These are phyloP conservation scores for Thymus quinquecostatus DNA, from an alignment of 257 asterid genomes.

Conservation along the genomic window DNA sequence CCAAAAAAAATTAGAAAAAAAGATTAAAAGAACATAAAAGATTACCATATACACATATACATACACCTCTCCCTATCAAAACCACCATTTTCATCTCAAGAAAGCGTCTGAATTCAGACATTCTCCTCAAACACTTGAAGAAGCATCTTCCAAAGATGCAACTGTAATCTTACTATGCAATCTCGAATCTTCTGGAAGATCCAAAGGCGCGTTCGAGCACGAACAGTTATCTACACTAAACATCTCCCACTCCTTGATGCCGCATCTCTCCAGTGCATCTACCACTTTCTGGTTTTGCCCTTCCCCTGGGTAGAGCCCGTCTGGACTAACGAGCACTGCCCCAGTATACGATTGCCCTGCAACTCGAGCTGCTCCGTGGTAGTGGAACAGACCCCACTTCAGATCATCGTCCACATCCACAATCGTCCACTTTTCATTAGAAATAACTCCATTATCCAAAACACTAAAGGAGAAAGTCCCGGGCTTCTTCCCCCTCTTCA, in stretches of 20 bases:
- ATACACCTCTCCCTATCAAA: background rate
- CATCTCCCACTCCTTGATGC: conserved; percentile 87
- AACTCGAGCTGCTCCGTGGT: conserved; percentile 87
- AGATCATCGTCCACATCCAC: conserved; percentile 81
- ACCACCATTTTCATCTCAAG: background rate
- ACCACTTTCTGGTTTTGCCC: conserved; percentile 42
- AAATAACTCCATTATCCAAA: conserved; percentile 90
- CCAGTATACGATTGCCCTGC: conserved; percentile 94
- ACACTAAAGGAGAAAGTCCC: conserved; percentile 85
- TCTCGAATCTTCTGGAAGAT: conserved; percentile 70
- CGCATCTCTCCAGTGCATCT: conserved; percentile 68
- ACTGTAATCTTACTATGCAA: conserved; percentile 57
- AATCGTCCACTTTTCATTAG: conserved; percentile 85
- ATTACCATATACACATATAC: background rate
- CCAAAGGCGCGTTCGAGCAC: conserved; percentile 73
- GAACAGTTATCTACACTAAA: conserved; percentile 76
- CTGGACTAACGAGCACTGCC: conserved; percentile 82
- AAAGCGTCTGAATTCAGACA: conserved; percentile 2
- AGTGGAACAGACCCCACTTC: conserved; percentile 92
- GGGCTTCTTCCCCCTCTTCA: conserved; percentile 63
- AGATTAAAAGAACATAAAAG: background rate
- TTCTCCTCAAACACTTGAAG: conserved; percentile 22
- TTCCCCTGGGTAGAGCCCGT: conserved; percentile 63
- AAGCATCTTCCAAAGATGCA: conserved; percentile 29
- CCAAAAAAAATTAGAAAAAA: too few relatives aligned